phyloP scores from a whole-genome alignment of 345 rosid species.

The Arabidopsis suecica region DNA sequence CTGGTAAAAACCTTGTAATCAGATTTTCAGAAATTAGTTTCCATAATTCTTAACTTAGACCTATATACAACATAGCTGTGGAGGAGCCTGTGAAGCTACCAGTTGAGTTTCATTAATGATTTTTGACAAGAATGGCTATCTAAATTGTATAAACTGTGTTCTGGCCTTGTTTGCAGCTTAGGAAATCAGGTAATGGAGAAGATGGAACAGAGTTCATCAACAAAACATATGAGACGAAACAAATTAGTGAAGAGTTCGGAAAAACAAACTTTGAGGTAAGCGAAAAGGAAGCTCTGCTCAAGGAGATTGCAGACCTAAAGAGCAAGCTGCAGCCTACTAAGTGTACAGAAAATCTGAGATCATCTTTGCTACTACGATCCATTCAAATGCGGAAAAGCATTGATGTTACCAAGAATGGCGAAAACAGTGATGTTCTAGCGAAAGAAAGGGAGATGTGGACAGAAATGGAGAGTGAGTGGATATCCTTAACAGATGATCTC shows the following conservation, averaged over 20 bases:
- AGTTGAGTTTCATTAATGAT: background rate
- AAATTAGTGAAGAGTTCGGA: slow-evolving; percentile 52
- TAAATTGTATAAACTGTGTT: slow-evolving; percentile 8
- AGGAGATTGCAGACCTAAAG: slow-evolving; percentile 72
- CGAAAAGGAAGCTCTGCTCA: slow-evolving; percentile 81
- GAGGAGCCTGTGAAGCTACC: slow-evolving; percentile 33
- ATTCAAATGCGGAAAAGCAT: slow-evolving; percentile 66
- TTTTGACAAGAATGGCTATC: background rate
- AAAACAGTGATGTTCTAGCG: slow-evolving; percentile 65
- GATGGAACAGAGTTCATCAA: slow-evolving; percentile 29
- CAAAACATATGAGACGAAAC: slow-evolving; percentile 54
- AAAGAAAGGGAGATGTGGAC: slow-evolving; percentile 85
- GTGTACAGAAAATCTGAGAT: slow-evolving; percentile 70
- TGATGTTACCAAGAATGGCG: slow-evolving; percentile 43
- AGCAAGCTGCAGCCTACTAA: slow-evolving; percentile 66
- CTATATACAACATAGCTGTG: slow-evolving; percentile 26
- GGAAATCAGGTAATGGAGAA: slow-evolving; percentile 27
- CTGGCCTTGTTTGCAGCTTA: slow-evolving; percentile 34
- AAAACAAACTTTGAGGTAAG: slow-evolving; percentile 47
- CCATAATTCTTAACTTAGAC: slow-evolving; percentile 34
- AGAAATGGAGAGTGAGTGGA: slow-evolving; percentile 99
- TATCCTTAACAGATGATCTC: slow-evolving; percentile 87
- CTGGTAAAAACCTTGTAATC: slow-evolving; percentile 49
- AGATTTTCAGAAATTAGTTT: too few relatives aligned
- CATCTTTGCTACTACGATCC: slow-evolving; percentile 73